Evolutionary conservation across 2,329 filamentous ascomycete species (phyloP), one percentile per base, ranked within the genome.

Genomic region (Beauveria scarabaeidicola): DNA sequence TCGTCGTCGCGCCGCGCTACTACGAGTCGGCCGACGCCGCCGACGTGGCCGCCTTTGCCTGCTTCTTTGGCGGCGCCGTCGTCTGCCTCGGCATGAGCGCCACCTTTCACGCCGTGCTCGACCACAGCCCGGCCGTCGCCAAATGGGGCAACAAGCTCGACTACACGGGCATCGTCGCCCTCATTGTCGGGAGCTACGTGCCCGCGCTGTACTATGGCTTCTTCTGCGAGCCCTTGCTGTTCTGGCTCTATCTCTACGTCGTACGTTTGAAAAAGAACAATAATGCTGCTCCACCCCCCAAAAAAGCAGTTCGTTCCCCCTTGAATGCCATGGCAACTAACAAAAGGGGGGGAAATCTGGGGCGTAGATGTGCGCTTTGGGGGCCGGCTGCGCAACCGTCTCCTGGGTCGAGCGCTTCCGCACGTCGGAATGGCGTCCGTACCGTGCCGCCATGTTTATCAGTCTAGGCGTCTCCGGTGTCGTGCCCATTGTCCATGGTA

Each of bases 131-230:
- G 41, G 74, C 75, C 1, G 90, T 97, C 15, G 86, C 88, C 2
- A 86, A 83, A 63, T 89, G 91, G 78, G 92, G 92, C 11, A 97
- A 97, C 71, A 90, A 96, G 72, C 77, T 97, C 60, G 94, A 99
- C 71, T 97, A 99, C 71, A 84, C 93, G 5, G 94, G 94, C 7
- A 99, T 99, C 66, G 90, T 97, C 32, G 84, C 87, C 52, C 77
- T 99, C 65, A 97, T 97, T 61, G 89, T 93, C 65, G 94, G 94
- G 7, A 93, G 88, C 70, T 96, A 93, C 69, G 84, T 97, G 50
- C 92, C 94, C 2, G 88, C 89, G 53, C 73, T 99, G 61, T 94
- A 90, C 72, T 96, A 95, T 72, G 91, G 88, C 3, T 91, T 96
- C 71, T 90, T 83, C 67, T 91, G 87, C 68, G 76, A 86, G 63